These are phyloP conservation scores for Neurospora sp. DNA, from an alignment of 495 filamentous ascomycete species.

Conservation along the genomic window DNA sequence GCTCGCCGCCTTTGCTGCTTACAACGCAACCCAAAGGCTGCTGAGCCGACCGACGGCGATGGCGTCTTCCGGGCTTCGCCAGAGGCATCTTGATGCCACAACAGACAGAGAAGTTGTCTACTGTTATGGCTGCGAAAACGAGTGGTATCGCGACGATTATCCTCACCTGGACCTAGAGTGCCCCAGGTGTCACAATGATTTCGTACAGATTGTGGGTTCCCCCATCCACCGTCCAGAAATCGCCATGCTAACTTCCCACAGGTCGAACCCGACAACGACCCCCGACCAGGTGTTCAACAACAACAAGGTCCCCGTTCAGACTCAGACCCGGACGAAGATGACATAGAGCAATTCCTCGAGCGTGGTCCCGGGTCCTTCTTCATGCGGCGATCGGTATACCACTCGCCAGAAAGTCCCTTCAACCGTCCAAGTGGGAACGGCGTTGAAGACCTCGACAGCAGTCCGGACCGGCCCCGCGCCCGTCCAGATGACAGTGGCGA, in stretches of 20 bases:
- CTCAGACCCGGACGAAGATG: conserved; percentile 37
- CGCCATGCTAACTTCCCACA: conserved; percentile 17
- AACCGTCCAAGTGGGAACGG: background rate
- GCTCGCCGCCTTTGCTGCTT: conserved; percentile 36
- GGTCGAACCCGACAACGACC: conserved; percentile 33
- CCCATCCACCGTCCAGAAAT: background rate
- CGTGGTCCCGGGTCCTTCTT: conserved; percentile 37
- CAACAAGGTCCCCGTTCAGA: conserved; percentile 28
- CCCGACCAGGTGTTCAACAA: conserved; percentile 26
- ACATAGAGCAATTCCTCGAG: conserved; percentile 38
- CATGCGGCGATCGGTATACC: conserved; percentile 9
- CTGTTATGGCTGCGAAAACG: conserved; percentile 69
- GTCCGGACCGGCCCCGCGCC: background rate
- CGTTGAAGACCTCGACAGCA: background rate
- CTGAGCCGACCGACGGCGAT: conserved; percentile 28
- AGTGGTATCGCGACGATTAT: conserved; percentile 65
- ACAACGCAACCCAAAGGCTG: conserved; percentile 27
- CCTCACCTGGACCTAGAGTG: conserved; percentile 46
- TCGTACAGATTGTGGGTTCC: conserved; percentile 68
- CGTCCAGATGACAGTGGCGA: conserved; percentile 9
- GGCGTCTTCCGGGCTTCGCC: conserved; percentile 14
- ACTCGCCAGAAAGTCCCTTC: conserved; percentile 1
- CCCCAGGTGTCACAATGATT: conserved; percentile 66
- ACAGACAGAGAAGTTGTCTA: conserved; percentile 56
- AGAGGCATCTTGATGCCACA: conserved; percentile 30